Evolutionary conservation across 148 eudicot species (phyloP), one percentile per base, ranked within the genome.

Genomic region (Nyssa sinensis): DNA sequence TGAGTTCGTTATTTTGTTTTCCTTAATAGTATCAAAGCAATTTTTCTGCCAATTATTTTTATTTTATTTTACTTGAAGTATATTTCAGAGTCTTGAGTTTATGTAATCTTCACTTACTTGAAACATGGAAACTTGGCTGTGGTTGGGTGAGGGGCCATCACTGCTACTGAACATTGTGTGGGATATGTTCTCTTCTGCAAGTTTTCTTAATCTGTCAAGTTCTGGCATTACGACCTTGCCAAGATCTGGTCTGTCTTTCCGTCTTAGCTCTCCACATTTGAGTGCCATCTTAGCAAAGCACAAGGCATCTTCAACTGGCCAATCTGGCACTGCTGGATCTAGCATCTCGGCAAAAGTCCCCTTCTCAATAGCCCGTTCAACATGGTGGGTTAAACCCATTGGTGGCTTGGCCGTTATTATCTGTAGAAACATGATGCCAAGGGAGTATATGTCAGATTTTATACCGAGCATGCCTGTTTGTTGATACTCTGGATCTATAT

Each of bases 401-500:
- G 98, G 96, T 10, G 93, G 85, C 74, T 81, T 88, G 2, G 76
- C 89, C 4, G 98, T 92, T 23, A 92, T 58, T 29, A 94, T 66
- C 84, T 94, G 98, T 32, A 94, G 74, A n/a, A 87, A 77, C 82
- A 94, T 88, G 75, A 94, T 83, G 19, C 98, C 97, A 1, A 94
- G 77, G 1, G 98, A 92, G 67, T 94, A 94, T 7, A 94, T 86
- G 57, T 94, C 97, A 0, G 98, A 94, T 79, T 92, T 94, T 7
- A 92, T 86, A 16, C 97, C 93, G 11, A 92, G 89, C 88, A 90
- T 87, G 27, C 98, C 98, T 17, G 98, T 92, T 71, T 92, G 98
- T 71, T 94, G 98, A 66, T 94, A 94, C 74, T 94, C 98, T 0
- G 98, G 98, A 70, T 94, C 98, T 34, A 94, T 92, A 39, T 94